phyloP scores from a whole-genome alignment of 78 protist species.

The Dictyostelium firmibasis region DNA sequence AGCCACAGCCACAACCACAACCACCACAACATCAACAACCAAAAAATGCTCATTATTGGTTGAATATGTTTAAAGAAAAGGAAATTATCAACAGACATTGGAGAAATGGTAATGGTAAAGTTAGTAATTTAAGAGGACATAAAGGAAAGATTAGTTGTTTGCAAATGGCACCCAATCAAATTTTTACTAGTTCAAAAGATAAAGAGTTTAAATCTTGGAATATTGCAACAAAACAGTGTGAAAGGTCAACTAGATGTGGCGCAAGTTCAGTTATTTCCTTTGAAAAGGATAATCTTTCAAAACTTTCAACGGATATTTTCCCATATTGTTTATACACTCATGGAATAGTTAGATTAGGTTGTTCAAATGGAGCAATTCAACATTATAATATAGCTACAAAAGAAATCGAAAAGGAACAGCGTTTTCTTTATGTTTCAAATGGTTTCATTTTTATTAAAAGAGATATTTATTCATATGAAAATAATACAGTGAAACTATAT shows the following conservation, averaged over 20 bases:
- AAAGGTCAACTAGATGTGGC: not conserved
- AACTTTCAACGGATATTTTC: not conserved
- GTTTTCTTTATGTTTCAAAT: conserved; percentile 35
- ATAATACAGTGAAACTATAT: not conserved
- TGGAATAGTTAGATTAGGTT: conserved; percentile 18
- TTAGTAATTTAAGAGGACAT: conserved; percentile 30
- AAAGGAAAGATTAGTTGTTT: conserved; percentile 25
- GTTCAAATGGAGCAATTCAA: conserved; percentile 28
- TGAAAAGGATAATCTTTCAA: conserved; percentile 44
- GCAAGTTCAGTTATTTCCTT: conserved; percentile 27
- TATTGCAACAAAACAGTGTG: conserved; percentile 2
- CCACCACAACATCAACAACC: not conserved
- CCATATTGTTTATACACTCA: conserved; percentile 3
- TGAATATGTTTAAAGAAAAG: conserved; percentile 8
- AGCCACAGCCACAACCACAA: not conserved
- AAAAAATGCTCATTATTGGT: conserved; percentile 21
- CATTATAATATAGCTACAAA: not conserved
- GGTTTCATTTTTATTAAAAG: conserved; percentile 35
- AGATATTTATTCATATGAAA: not conserved
- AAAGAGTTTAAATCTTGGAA: conserved; percentile 28
- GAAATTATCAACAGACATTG: conserved; percentile 22
- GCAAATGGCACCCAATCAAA: not conserved
- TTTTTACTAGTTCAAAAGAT: conserved; percentile 17
- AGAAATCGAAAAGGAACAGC: not conserved
- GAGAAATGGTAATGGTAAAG: conserved; percentile 11